These are phyloP conservation scores for Endocarpon pusillum DNA, from an alignment of 495 filamentous ascomycete genomes.

Conservation along the genomic window DNA sequence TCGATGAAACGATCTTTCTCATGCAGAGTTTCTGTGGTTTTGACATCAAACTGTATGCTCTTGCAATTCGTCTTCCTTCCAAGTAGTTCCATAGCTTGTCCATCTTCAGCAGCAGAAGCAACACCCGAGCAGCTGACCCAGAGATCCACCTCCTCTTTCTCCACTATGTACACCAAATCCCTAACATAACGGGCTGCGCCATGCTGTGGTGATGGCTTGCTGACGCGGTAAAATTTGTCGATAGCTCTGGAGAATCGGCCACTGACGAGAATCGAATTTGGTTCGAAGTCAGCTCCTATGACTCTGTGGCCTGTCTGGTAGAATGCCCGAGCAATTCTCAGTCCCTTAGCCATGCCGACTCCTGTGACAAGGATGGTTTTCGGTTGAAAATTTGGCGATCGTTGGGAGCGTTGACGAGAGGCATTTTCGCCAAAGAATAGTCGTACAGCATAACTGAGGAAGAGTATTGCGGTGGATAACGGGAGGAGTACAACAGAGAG, in stretches of 20 bases:
- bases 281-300: slow-evolving; percentile 51
- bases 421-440: slow-evolving; percentile 6
- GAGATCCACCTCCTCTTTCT: slow-evolving; percentile 43
- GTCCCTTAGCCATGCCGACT: slow-evolving; percentile 49
- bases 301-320: slow-evolving; percentile 48
- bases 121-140: slow-evolving; percentile 60
- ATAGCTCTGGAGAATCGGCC: slow-evolving; percentile 29
- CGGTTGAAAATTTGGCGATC: slow-evolving; percentile 23
- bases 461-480: slow-evolving; percentile 20
- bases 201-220: slow-evolving; percentile 12
- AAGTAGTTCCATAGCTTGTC: slow-evolving; percentile 40
- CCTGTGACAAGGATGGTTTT: slow-evolving; percentile 56
- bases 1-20: slow-evolving; percentile 41
- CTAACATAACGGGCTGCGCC: slow-evolving; percentile 25
- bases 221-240: slow-evolving; percentile 33
- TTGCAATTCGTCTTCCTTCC: slow-evolving; percentile 39
- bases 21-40: slow-evolving; percentile 34
- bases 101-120: slow-evolving; percentile 42
- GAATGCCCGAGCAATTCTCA: slow-evolving; percentile 50
- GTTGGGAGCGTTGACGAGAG: slow-evolving; percentile 12
- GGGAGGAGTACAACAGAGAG: slow-evolving; percentile 31
- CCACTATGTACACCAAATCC: slow-evolving; percentile 36
- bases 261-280: slow-evolving; percentile 25
- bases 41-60: slow-evolving; percentile 37
- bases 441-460: slow-evolving; percentile 17